Evolutionary conservation across 345 rosid species (phyloP).

Genomic region (Rubroshorea leprosula): DNA sequence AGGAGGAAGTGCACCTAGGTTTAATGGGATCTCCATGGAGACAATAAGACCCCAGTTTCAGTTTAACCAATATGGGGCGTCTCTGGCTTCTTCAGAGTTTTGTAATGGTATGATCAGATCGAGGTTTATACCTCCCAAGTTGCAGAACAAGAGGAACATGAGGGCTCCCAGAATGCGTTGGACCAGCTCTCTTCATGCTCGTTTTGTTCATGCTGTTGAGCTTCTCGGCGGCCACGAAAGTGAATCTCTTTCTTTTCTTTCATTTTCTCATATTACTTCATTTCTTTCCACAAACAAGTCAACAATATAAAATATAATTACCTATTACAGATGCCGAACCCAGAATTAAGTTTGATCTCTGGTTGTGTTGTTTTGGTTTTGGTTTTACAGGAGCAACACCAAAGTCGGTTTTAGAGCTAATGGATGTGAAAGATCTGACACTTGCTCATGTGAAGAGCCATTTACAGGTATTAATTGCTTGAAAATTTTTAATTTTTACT

Average conservation of each 20-base stretch:
- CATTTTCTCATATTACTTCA: not conserved
- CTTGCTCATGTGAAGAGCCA: constrained; percentile 85
- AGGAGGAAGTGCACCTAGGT: constrained; percentile 26
- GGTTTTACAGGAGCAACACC: constrained; percentile 62
- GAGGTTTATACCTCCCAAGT: constrained; percentile 39
- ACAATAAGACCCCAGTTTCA: constrained; percentile 20
- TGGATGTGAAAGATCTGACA: constrained; percentile 76
- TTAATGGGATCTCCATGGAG: constrained; percentile 33
- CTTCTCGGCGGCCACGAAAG: constrained; percentile 96
- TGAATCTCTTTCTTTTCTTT: constrained; percentile 17
- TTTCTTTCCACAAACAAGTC: not conserved
- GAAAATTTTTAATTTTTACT: too few species aligned
- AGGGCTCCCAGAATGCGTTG: constrained; percentile 90
- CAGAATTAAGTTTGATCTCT: not conserved
- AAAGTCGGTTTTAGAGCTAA: constrained; percentile 68
- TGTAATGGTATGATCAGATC: constrained; percentile 34
- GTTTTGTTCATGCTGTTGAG: constrained; percentile 85
- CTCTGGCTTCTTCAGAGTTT: constrained; percentile 12
- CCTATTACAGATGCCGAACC: not conserved
- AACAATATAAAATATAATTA: not conserved
- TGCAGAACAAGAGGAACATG: constrained; percentile 46
- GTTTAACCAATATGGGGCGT: constrained; percentile 11
- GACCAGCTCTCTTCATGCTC: constrained; percentile 83
- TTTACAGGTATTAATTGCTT: constrained; percentile 46
- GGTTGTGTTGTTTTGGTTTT: not conserved